Evolutionary conservation across 164 flowering plant genomes (phyloP), one percentile per base, ranked within the genome.

Genomic region (Litsea cubeba): DNA sequence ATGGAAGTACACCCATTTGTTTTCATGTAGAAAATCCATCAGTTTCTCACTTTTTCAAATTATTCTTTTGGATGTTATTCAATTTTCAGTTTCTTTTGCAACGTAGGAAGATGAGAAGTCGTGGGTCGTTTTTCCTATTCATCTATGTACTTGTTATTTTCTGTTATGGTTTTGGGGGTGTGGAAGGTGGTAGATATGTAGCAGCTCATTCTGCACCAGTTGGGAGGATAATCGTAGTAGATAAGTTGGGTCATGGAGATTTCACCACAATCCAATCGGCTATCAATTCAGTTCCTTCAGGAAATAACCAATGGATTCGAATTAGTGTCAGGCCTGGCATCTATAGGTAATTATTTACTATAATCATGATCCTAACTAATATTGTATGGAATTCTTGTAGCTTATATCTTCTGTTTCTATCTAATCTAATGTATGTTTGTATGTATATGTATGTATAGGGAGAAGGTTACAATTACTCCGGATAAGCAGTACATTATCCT

Each of bases 181-280:
- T 40, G 46, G 46, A 40, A 40, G 46, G 46, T 40, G 46, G 11
- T 40, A 8, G 46, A 40, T 40, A 40, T 40, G 28, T 24, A 30
- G 66, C 26, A 20, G 30, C 28, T 24, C 28, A 63, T 12, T 63
- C 66, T 24, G 28, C 14, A 11, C 22, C 24, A 10, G 17, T 63
- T 22, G 24, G 28, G 1, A 62, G 65, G 1, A 80, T 81, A 10
- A 79, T 84, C 30, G 62, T 51, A 4, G 87, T 84, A 0, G 82
- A 77, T 73, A 28, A 69, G 26, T 40, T 23, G 0, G 87, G 85
- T 2, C 3, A n/a, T 1, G 87, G 82, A 68, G 40, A 79, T 22
- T 81, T 75, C 57, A 77, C 25, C 7, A 76, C 65, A 0, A 30
- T 85, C 12, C 85, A 83, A 78, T 78, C 63, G 2, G 85, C 87